Base-by-base conservation (phyloP, 2,329 filamentous ascomycete genomes). In the Gliomastix tumulicola region DNA sequence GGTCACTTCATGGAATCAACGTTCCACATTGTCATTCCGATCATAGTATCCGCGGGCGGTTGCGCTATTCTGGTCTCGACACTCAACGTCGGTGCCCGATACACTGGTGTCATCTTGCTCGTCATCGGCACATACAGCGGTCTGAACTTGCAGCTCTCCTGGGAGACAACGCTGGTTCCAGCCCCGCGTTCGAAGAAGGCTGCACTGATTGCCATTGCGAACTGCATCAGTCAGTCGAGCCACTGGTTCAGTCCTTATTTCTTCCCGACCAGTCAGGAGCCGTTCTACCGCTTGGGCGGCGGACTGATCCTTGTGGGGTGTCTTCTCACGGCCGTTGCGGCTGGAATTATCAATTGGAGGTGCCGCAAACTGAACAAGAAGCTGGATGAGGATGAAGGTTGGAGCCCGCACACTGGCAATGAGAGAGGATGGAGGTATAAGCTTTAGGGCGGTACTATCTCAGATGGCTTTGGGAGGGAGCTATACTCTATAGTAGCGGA, bases 161-260 rank as follows among this genome's bases (percentile, higher is more conserved):
- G 62, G 62, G 61, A 65, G 35, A 64, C 62, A 0, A 63, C 59
- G 0, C 49, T 64, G 0, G 60, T 66, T 0, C 62, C 63, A 3
- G 50, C 55, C 0, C 62, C 63, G 0, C 50, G 61, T 2, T 59
- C 52, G 9, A 66, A 66, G 39, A 54, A 57, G 23, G 63, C 63
- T 0, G 63, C 62, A 0, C 53, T 66, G 2, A 59, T 66, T 34
- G 62, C 63, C 1, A 62, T 65, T 32, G 60, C 62, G 5, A 65
- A 66, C 34, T 61, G 55, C 23, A 52, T 63, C 2, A 57, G 51
- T 15, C 56, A 57, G 6, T 47, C 53, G 1, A 60, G 55, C 4
- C 63, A 66, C 23, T 65, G 62, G 61, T 65, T 63, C 36, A 62
- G 53, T 0, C 60, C 61, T 0, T 63, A 65, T 39, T 65, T 66